Evolutionary conservation across 2,329 filamentous ascomycete genomes (phyloP), one percentile per base, ranked within the genome.

Genomic region (Paraconiothyrium brasiliense): DNA sequence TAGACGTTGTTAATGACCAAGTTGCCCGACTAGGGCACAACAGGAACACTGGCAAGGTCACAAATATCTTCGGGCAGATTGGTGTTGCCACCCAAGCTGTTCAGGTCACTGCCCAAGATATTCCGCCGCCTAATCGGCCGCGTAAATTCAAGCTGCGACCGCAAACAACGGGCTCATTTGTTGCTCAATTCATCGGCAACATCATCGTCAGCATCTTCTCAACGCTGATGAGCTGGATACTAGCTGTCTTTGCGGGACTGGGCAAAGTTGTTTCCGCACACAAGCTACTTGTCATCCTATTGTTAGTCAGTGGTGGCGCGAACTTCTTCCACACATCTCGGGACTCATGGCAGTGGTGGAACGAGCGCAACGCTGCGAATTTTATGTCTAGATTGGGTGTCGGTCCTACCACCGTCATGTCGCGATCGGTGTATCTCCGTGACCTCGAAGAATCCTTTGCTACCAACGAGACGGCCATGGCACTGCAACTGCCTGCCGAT

Each of bases 341-440:
- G 64, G 89, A 92, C 73, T 87, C 87, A 7, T 88, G 89, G 70
- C 84, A 86, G 1, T 98, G 93, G 93, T 97, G 92, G 91, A 85
- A 87, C 49, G 94, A 98, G 80, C 87, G 93, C 60, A 90, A 87
- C 62, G 93, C 94, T 1, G 86, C 86, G 16, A 89, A 85, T 44
- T 97, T 94, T 77, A 95, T 99, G 93, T 83, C 84, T 37, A 85
- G 89, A 13, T 81, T 98, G 14, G 94, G 94, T 10, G 89, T 98
- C 8, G 86, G 87, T 3, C 92, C 94, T 8, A 91, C 96, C 68
- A 79, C 85, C 22, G 86, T 90, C 64, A 94, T 97, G 92, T 92
- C 90, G 79, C 93, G 90, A 77, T 89, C 92, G 9, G 88, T 99
- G 30, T 97, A 95, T 75, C 80, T 97, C 59, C 85, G 84, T 55